These are phyloP conservation scores for Phytopythium boreale DNA, from an alignment of 352 stramenopile genomes.

Conservation along the genomic window DNA sequence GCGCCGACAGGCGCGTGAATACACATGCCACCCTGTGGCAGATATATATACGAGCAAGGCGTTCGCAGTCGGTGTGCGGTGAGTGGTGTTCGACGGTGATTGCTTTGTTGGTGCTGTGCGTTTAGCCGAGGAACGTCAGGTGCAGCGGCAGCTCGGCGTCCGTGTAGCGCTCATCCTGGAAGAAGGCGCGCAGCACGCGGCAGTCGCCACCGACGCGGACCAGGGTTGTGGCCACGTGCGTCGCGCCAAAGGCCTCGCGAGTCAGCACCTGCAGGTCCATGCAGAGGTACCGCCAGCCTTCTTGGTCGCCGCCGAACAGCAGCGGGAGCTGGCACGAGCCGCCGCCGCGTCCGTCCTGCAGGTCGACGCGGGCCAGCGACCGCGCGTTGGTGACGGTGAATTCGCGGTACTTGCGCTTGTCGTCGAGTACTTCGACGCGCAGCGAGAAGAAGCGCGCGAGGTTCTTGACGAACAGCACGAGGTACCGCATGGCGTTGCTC, in stretches of 20 bases:
- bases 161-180: conserved; percentile 75
- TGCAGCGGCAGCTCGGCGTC: conserved; percentile 63
- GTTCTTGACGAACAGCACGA: conserved; percentile 84
- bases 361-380: conserved; percentile 59
- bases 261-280: conserved; percentile 75
- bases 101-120: no score
- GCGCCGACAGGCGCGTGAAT: background rate
- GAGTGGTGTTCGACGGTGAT: conserved; percentile 6
- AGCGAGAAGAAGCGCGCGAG: conserved; percentile 74
- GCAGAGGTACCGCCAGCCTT: conserved; percentile 71
- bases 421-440: conserved; percentile 64
- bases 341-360: background rate
- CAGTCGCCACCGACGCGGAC: conserved; percentile 63
- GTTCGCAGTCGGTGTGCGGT: background rate
- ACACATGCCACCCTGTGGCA: background rate
- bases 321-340: conserved; percentile 60
- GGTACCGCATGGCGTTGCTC: conserved; percentile 71
- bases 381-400: conserved; percentile 69
- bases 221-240: conserved; percentile 70
- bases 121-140: conserved; percentile 61
- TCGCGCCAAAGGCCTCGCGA: conserved; percentile 59
- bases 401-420: conserved; percentile 58
- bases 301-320: conserved; percentile 26
- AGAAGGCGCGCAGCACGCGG: conserved; percentile 71
- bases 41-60: background rate